Conservation (phyloP, 2,329 filamentous ascomycete species). For the Phialophora chinensis region DNA sequence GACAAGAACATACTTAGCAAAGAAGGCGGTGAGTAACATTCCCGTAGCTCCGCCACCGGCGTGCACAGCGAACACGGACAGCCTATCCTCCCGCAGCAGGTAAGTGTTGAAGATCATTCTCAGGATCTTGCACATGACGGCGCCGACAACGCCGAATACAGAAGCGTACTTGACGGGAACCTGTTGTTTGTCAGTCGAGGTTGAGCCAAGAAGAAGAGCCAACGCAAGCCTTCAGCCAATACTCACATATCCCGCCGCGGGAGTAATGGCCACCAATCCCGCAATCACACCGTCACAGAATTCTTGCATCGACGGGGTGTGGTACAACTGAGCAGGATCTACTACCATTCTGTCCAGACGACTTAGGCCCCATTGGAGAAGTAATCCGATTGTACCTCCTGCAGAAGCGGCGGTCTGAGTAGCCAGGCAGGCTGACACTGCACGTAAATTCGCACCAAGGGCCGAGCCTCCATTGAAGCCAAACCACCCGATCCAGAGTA, state of each 20-base stretch:
- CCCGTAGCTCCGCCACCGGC: slow-evolving; percentile 13
- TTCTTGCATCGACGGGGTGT: slow-evolving; percentile 15
- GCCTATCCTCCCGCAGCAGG: slow-evolving; percentile 5
- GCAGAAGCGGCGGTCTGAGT: slow-evolving; percentile 14
- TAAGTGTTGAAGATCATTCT: slow-evolving; percentile 1
- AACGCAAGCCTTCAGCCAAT: neutral
- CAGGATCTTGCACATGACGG: slow-evolving; percentile 14
- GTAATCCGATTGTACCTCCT: slow-evolving; percentile 19
- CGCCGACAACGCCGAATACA: slow-evolving; percentile 13
- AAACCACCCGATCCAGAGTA: slow-evolving; percentile 98
- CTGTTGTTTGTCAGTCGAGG: slow-evolving; percentile 5
- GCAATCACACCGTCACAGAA: slow-evolving; percentile 23
- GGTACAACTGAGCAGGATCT: neutral
- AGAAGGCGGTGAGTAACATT: slow-evolving; percentile 19
- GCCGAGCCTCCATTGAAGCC: slow-evolving; percentile 97
- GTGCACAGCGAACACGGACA: slow-evolving; percentile 16
- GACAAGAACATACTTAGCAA: slow-evolving; percentile 9
- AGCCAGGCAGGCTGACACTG: slow-evolving; percentile 80
- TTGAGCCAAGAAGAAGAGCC: neutral
- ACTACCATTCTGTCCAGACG: neutral
- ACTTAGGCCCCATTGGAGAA: slow-evolving; percentile 10
- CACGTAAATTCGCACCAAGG: slow-evolving; percentile 91
- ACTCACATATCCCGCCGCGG: slow-evolving; percentile 18
- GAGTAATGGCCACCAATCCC: slow-evolving; percentile 17
- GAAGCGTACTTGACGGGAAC: slow-evolving; percentile 22